Evolutionary conservation across 495 filamentous ascomycete species (phyloP).

Genomic region (Stereocaulon alpinum): DNA sequence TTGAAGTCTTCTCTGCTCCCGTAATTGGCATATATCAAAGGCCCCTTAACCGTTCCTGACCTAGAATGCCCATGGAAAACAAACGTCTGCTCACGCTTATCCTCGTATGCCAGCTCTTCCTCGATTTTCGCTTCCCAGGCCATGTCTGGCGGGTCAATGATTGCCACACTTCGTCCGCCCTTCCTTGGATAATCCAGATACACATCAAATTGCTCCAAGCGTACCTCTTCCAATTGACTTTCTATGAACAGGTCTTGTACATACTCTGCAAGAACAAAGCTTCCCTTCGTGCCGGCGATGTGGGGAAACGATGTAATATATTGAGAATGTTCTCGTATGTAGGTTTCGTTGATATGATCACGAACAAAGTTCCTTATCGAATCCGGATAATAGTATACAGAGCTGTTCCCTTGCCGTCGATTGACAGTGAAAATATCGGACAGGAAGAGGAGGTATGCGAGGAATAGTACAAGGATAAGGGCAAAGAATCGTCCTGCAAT

Average conservation of each 20-base stretch:
- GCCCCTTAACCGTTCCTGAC: conserved; percentile 80
- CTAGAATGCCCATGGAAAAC: conserved; percentile 86
- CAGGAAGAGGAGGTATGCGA: conserved; percentile 77
- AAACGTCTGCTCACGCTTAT: conserved; percentile 48
- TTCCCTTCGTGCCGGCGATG: conserved; percentile 83
- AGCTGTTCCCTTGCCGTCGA: conserved; percentile 31
- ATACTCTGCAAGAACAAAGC: conserved; percentile 70
- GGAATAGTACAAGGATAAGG: conserved; percentile 57
- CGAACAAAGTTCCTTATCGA: conserved; percentile 60
- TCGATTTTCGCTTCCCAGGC: conserved; percentile 80
- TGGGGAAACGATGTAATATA: conserved; percentile 73
- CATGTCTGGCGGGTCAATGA: conserved; percentile 59
- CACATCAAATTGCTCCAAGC: conserved; percentile 67
- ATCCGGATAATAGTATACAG: conserved; percentile 54
- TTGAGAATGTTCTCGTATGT: conserved; percentile 59
- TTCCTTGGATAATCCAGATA: conserved; percentile 85
- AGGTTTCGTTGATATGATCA: conserved; percentile 50
- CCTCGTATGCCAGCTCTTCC: conserved; percentile 50
- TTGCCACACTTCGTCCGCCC: conserved; percentile 68
- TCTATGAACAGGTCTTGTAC: conserved; percentile 61
- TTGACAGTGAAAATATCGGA: conserved; percentile 61
- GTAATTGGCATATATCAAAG: conserved; percentile 89
- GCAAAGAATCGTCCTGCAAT: conserved; percentile 62
- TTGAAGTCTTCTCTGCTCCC: conserved; percentile 78
- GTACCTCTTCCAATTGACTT: conserved; percentile 60